Conservation (phyloP, 257 asterid species). For the Solanum tarijense region DNA sequence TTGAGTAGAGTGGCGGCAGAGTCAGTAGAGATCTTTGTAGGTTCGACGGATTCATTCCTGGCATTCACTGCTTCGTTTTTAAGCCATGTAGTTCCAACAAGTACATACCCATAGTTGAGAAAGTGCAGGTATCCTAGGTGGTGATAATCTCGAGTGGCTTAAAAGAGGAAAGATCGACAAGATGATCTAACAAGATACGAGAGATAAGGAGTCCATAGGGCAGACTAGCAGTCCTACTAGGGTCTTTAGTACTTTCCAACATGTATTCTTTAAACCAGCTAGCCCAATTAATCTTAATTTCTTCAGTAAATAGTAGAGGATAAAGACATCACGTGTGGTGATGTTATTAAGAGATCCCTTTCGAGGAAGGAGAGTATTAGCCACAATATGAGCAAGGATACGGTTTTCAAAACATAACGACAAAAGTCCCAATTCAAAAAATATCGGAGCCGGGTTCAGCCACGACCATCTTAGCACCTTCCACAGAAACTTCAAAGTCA, state of each 20-base stretch:
- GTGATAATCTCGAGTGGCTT: not conserved
- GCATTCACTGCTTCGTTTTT: not conserved
- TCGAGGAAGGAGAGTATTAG: not conserved
- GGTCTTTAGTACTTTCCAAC: not conserved
- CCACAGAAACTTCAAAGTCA: too few species aligned
- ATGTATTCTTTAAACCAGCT: not conserved
- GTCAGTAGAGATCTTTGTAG: too few species aligned
- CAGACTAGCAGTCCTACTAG: not conserved
- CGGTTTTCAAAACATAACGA: not conserved
- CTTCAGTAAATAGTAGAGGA: too few species aligned
- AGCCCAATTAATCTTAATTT: not conserved
- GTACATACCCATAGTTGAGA: not conserved
- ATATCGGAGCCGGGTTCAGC: not conserved
- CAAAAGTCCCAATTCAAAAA: not conserved
- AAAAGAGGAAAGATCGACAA: too few species aligned
- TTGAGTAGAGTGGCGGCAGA: not conserved
- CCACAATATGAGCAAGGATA: not conserved
- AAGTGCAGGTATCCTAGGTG: not conserved
- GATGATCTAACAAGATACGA: not conserved
- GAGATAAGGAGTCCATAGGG: not conserved
- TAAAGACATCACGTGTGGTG: not conserved
- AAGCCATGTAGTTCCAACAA: not conserved
- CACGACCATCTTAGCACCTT: too few species aligned
- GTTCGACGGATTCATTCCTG: fast-evolving
- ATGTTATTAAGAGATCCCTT: too few species aligned